Percentiles rank a stretch among this genome's conserved stretches.
These are phyloP conservation scores for Dactylellina leptospora DNA, from an alignment of 2,329 filamentous ascomycete genomes.

Conservation along the genomic window DNA sequence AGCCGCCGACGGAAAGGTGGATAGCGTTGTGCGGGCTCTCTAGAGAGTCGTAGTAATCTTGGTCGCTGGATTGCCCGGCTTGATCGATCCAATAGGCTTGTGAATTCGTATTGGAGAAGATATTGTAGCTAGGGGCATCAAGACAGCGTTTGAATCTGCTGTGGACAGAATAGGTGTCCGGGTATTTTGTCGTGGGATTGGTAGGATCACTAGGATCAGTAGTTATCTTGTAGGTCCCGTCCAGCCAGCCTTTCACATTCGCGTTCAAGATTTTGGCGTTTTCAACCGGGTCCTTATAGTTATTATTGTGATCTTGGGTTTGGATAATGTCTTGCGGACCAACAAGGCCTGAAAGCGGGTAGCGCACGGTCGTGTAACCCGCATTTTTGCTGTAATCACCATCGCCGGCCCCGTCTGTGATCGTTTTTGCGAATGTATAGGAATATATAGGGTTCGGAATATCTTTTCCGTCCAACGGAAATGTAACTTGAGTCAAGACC, in stretches of 20 bases:
- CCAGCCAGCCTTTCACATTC: slow-evolving; percentile 22
- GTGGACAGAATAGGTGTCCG: slow-evolving; percentile 31
- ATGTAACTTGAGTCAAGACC: slow-evolving; percentile 30
- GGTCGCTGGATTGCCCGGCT: slow-evolving; percentile 8
- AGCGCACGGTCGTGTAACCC: slow-evolving; percentile 56
- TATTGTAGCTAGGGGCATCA: slow-evolving; percentile 59
- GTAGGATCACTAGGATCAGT: slow-evolving; percentile 11
- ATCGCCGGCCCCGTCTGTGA: slow-evolving; percentile 44
- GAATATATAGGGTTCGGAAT: slow-evolving; percentile 56
- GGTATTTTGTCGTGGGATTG: background rate
- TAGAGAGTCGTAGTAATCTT: slow-evolving; percentile 53
- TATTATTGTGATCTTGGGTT: slow-evolving; percentile 43
- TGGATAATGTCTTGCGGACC: slow-evolving; percentile 25
- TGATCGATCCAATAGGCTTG: slow-evolving; percentile 54
- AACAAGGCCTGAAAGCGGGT: slow-evolving; percentile 57
- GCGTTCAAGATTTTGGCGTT: background rate
- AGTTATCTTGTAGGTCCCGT: slow-evolving; percentile 21
- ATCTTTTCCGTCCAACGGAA: slow-evolving; percentile 8
- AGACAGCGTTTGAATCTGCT: slow-evolving; percentile 55
- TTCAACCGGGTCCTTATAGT: background rate
- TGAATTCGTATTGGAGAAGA: slow-evolving; percentile 59
- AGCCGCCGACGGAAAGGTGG: slow-evolving; percentile 58
- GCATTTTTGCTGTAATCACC: slow-evolving; percentile 54
- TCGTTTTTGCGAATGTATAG: slow-evolving; percentile 54
- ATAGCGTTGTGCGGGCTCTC: slow-evolving; percentile 58